Percentiles rank a stretch among this genome's conserved stretches.
These are phyloP conservation scores for Lactuca sativa DNA, from an alignment of 129 eudicot genomes.

Conservation along the genomic window DNA sequence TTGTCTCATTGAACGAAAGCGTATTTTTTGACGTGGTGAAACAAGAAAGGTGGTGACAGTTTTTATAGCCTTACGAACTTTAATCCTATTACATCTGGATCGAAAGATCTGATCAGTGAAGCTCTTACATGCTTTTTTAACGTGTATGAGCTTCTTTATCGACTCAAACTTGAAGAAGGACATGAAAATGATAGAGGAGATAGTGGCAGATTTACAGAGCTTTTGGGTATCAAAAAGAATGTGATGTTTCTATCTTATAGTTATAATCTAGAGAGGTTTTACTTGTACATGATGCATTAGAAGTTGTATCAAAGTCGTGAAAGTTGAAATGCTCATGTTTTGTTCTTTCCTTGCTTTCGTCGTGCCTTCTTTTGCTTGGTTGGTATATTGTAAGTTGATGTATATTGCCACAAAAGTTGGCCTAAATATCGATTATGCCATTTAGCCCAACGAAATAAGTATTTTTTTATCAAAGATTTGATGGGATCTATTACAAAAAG, in stretches of 20 bases:
- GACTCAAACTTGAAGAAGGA: conserved; percentile 42
- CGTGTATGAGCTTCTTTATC: conserved; percentile 49
- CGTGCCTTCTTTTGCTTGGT: conserved; percentile 5
- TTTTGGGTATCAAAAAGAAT: background rate
- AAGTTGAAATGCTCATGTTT: conserved; percentile 20
- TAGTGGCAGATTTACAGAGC: conserved; percentile 12
- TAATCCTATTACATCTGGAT: conserved; percentile 27
- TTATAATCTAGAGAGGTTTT: background rate
- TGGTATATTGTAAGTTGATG: conserved; percentile 10
- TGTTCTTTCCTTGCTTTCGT: conserved; percentile 24
- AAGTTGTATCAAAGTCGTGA: conserved; percentile 11
- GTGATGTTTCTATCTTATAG: background rate
- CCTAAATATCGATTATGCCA: conserved; percentile 12
- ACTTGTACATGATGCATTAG: conserved; percentile 8
- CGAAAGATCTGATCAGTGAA: conserved; percentile 29
- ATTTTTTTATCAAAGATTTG: background rate
- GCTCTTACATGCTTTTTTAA: conserved; percentile 53
- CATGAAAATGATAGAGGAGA: conserved; percentile 16
- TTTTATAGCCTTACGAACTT: conserved; percentile 30
- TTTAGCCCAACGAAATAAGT: background rate
- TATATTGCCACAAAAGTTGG: conserved; percentile 11
- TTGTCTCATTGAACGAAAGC: conserved; percentile 11
- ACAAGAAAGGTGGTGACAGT: conserved; percentile 18
- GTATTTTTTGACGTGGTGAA: background rate
- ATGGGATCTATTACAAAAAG: background rate